Base-by-base conservation (phyloP, 768 basidiomycete genomes). In the Leucocoprinus sp. region DNA sequence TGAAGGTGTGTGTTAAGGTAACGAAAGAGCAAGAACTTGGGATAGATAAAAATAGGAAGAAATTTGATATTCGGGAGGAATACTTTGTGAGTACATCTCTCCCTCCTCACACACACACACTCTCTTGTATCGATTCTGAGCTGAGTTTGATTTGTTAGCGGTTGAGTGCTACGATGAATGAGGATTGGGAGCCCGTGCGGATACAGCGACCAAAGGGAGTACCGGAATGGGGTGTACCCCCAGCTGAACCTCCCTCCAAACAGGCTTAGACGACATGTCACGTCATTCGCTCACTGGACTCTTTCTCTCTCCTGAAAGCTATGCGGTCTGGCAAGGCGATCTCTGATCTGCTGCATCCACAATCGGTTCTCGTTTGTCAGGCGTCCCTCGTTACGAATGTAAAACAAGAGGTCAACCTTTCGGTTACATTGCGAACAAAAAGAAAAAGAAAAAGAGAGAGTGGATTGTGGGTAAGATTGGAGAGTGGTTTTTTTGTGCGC, bases 201-300 rank as follows among this genome's bases (percentile, higher is more conserved):
- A 88, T 96, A 26, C 71, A 73, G 23, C 71, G 93, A 33, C 89
- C 93, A 3, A 78, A 80, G 29, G 93, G 93, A 14, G 64, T 90
- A n/a, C 89, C 90, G 1, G 92, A 95, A 60, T 95, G 91, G 93
- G 93, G 93, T 45, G 81, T 88, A 18, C 76, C 86, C 15, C 87
- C 89, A 2, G 66, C 76, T 2, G 76, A 76, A 57, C 72, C 76
- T 11, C 63, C 39, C 8, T 23, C 45, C 3, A 34, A 40, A 3
- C 2, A 27, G 17, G 34, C 45, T 7, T 47, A 34, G 17, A 8
- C 21, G n/a, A n/a, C n/a, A n/a, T n/a, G n/a, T n/a, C n/a, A n/a
- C n/a, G n/a, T n/a, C n/a, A n/a, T n/a, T n/a, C n/a, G n/a, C n/a
- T n/a, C n/a, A n/a, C n/a, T n/a, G n/a, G 33, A 29, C 14, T 14